A percentile compares a stretch with the other conserved stretches of the same genome.
Evolutionary conservation across 139 green algal genomes (phyloP).

Genomic region (Dunaliella primolecta): DNA sequence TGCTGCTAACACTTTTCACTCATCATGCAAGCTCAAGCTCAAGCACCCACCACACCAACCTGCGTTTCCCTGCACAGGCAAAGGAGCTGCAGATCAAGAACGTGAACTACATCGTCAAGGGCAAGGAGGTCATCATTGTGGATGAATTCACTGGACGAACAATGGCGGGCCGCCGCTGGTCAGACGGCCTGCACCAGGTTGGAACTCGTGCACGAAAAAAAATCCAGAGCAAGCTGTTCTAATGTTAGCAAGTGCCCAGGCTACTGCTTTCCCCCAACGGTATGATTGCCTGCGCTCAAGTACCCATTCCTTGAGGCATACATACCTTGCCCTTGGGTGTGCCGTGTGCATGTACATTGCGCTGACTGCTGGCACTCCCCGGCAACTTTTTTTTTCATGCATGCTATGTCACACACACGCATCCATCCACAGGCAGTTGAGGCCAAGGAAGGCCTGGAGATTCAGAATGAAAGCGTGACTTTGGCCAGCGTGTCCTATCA

Average conservation of each 20-base stretch:
- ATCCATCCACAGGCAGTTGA: conserved; percentile 76
- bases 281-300: no score
- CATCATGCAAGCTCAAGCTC: neutral
- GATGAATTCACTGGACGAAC: conserved; percentile 97
- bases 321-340: no score
- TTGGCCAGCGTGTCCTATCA: conserved; percentile 96
- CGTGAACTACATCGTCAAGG: conserved; percentile 95
- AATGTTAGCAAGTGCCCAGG: no score
- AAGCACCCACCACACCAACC: neutral
- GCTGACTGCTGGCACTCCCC: no score
- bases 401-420: neutral
- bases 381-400: no score
- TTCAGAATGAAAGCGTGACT: conserved; percentile 95
- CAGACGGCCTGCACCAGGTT: conserved; percentile 86
- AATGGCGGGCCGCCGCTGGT: conserved; percentile 90
- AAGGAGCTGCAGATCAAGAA: conserved; percentile 93
- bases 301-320: no score
- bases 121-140: conserved; percentile 92
- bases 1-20: no score
- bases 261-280: no score
- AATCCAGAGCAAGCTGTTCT: no score
- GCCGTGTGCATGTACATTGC: no score
- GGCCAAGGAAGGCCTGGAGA: conserved; percentile 94
- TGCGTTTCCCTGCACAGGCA: conserved; percentile 37
- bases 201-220: neutral